phyloP scores from a whole-genome alignment of 2,329 filamentous ascomycete genomes.

The Trichoderma harzianum region DNA sequence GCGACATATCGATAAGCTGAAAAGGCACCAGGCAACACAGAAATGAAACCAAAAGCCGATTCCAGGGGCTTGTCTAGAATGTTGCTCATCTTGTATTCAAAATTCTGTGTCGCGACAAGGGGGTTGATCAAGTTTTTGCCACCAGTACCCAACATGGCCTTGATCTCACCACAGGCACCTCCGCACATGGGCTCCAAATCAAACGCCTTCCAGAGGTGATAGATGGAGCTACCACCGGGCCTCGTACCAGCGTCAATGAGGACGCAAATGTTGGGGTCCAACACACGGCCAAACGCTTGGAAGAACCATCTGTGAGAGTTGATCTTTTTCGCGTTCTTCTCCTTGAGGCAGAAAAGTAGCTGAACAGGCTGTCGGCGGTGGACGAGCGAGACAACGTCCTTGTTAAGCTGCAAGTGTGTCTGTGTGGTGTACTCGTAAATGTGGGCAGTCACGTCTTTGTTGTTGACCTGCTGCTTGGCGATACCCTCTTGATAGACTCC shows the following conservation, averaged over 20 bases:
- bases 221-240: conserved; percentile 90
- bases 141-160: conserved; percentile 84
- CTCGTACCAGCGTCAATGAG: conserved; percentile 94
- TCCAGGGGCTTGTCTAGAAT: conserved; percentile 97
- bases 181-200: conserved; percentile 97
- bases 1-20: conserved; percentile 97
- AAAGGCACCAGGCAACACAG: conserved; percentile 92
- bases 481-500: conserved; percentile 98
- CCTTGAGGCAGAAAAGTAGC: conserved; percentile 96
- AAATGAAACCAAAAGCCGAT: conserved; percentile 96
- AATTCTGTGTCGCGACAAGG: conserved; percentile 93
- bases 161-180: conserved; percentile 97
- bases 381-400: conserved; percentile 79
- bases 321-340: conserved; percentile 99
- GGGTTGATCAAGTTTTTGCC: conserved; percentile 91
- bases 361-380: conserved; percentile 88
- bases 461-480: conserved; percentile 95
- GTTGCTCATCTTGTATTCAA: conserved; percentile 99
- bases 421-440: conserved; percentile 95
- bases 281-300: conserved; percentile 85
- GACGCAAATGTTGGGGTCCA: conserved; percentile 96
- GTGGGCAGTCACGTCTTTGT: conserved; percentile 93
- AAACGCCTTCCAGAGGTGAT: conserved; percentile 98
- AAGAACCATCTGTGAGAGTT: conserved; percentile 99
- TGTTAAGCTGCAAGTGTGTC: conserved; percentile 84